phyloP scores from a whole-genome alignment of 805 yeast genomes.

The Schwanniomyces vanrijiae region DNA sequence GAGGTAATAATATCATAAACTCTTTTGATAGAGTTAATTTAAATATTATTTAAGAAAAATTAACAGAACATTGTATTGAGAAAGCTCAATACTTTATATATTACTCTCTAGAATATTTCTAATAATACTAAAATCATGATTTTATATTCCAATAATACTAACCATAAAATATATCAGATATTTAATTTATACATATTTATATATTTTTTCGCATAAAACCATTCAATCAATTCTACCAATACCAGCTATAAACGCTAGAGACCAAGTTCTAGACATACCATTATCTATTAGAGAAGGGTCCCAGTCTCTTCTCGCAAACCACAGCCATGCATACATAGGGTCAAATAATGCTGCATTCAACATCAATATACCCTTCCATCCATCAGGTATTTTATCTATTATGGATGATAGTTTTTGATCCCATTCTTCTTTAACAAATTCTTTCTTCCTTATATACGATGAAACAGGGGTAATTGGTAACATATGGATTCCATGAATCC shows the following conservation, averaged over 20 bases:
- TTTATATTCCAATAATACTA: too few relatives aligned
- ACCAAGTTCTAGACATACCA: slow-evolving; percentile 89
- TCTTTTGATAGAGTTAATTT: neutral
- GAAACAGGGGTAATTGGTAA: slow-evolving; percentile 71
- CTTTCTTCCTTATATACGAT: slow-evolving; percentile 53
- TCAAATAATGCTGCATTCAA: slow-evolving; percentile 74
- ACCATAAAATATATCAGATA: too few relatives aligned
- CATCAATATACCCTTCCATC: slow-evolving; percentile 74
- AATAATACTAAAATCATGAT: too few relatives aligned
- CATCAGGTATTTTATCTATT: slow-evolving; percentile 52
- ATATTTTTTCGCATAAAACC: neutral
- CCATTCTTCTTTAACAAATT: slow-evolving; percentile 67
- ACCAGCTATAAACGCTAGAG: slow-evolving; percentile 71
- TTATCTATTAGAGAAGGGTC: slow-evolving; percentile 60
- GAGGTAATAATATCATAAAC: too few relatives aligned
- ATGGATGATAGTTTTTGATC: slow-evolving; percentile 45
- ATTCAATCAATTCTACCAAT: slow-evolving; percentile 26
- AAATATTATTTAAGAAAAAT: neutral
- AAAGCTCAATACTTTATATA: too few relatives aligned
- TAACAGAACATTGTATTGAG: neutral
- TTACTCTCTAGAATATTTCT: too few relatives aligned
- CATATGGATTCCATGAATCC: slow-evolving; percentile 79
- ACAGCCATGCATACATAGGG: slow-evolving; percentile 48
- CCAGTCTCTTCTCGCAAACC: slow-evolving; percentile 53
- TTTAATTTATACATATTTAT: too few relatives aligned